Percentiles rank a stretch among this genome's conserved stretches.
phyloP scores from a whole-genome alignment of 257 asterid genomes.

The Przewalskia tangutica region DNA sequence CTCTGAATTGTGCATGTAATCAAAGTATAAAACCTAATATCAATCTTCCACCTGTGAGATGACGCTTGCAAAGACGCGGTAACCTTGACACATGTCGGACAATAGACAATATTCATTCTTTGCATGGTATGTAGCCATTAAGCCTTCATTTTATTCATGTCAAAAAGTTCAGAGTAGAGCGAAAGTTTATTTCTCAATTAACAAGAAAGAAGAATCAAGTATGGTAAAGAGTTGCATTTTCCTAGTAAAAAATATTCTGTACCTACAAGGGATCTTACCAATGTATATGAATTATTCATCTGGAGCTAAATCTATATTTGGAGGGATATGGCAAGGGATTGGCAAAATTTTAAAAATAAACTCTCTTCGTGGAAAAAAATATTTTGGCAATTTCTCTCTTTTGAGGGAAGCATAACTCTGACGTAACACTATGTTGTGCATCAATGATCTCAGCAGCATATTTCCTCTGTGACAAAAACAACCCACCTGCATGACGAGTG shows the following conservation, averaged over 20 bases:
- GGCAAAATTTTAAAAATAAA: not conserved
- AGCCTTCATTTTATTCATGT: slow-evolving; percentile 39
- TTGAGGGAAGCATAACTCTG: not conserved
- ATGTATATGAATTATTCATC: not conserved
- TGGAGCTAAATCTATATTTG: not conserved
- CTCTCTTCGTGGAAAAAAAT: not conserved
- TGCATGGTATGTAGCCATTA: slow-evolving; percentile 96
- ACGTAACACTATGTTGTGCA: not conserved
- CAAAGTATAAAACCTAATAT: not conserved
- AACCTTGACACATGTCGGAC: slow-evolving; percentile 91
- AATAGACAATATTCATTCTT: slow-evolving; percentile 92
- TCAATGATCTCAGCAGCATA: no score
- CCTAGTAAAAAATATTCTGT: not conserved
- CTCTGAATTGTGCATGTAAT: not conserved
- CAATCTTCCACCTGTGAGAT: slow-evolving; percentile 74
- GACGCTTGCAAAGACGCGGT: slow-evolving; percentile 62
- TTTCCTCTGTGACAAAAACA: no score
- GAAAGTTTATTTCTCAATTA: not conserved
- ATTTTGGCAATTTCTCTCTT: not conserved
- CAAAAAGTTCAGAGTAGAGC: not conserved
- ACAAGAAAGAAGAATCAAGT: not conserved
- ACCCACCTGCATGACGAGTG: no score
- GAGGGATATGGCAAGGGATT: not conserved
- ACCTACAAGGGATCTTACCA: not conserved
- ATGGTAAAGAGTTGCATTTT: not conserved